These are phyloP conservation scores for Ceratocystis destructans DNA, from an alignment of 2,329 filamentous ascomycete genomes.

Conservation along the genomic window DNA sequence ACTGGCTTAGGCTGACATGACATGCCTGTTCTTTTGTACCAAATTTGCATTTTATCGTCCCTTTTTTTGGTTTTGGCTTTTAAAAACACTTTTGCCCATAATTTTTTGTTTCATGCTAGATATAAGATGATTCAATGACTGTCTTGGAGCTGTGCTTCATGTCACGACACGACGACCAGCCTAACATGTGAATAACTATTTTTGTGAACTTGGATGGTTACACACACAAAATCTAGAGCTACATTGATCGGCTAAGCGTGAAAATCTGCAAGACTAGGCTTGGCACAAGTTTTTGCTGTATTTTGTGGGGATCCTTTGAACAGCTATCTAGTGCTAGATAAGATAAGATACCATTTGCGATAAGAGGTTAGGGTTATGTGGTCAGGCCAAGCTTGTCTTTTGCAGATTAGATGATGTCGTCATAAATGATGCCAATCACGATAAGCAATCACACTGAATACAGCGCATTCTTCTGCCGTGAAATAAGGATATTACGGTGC, in stretches of 20 bases:
- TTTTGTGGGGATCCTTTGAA: constrained; percentile 3
- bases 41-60: constrained; percentile 18
- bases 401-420: not conserved
- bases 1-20: not conserved
- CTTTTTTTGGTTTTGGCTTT: constrained; percentile 14
- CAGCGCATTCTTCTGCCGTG: not conserved
- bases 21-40: constrained; percentile 16
- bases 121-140: not conserved
- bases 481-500: not conserved
- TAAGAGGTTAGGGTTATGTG: not conserved
- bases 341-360: not conserved
- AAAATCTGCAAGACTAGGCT: not conserved
- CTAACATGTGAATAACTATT: not conserved
- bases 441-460: not conserved
- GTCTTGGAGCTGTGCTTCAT: constrained; percentile 1
- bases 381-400: not conserved
- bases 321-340: not conserved
- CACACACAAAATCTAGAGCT: constrained; percentile 1
- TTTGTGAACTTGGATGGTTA: constrained; percentile 7
- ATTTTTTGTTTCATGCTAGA: no score
- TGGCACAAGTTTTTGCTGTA: not conserved
- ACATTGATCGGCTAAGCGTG: not conserved
- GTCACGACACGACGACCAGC: not conserved
- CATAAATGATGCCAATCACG: not conserved
- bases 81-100: no score